These are phyloP conservation scores for Lagenidium giganteum DNA, from an alignment of 352 stramenopile species.

Conservation along the genomic window DNA sequence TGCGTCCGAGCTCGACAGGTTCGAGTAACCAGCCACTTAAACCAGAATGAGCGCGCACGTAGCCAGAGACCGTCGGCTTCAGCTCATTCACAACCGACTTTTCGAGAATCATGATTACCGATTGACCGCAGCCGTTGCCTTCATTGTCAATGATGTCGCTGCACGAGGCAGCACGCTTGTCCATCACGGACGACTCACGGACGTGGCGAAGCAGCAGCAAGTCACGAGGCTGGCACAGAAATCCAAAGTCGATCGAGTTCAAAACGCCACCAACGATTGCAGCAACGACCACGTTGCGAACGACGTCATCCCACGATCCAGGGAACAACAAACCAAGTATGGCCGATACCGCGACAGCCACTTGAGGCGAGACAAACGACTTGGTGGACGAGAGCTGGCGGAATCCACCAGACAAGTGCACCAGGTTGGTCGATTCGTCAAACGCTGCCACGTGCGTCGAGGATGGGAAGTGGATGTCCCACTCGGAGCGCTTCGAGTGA, in stretches of 20 bases:
- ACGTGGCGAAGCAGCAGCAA: slow-evolving; percentile 73
- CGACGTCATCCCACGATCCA: slow-evolving; percentile 33
- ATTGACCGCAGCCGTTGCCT: slow-evolving; percentile 41
- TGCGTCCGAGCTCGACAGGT: slow-evolving; percentile 51
- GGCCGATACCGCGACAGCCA: slow-evolving; percentile 35
- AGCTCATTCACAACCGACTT: slow-evolving; percentile 78
- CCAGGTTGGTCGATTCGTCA: slow-evolving; percentile 68
- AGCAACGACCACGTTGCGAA: slow-evolving; percentile 44
- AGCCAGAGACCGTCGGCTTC: slow-evolving; percentile 30
- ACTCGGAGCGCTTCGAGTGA: slow-evolving; percentile 63
- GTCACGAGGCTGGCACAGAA: slow-evolving; percentile 47
- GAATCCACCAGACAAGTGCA: slow-evolving; percentile 55
- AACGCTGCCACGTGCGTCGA: slow-evolving; percentile 64
- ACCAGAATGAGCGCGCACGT: slow-evolving; percentile 53
- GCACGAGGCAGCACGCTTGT: slow-evolving; percentile 26
- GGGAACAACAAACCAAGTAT: slow-evolving; percentile 39
- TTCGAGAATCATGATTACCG: slow-evolving; percentile 68
- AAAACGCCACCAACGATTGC: slow-evolving; percentile 37
- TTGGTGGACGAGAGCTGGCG: slow-evolving; percentile 36
- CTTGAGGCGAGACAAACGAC: slow-evolving; percentile 42
- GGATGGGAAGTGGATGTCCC: slow-evolving; percentile 68
- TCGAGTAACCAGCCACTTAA: slow-evolving; percentile 76
- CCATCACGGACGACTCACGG: slow-evolving; percentile 46
- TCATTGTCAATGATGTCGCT: slow-evolving; percentile 31
- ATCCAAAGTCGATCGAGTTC: slow-evolving; percentile 50